Conservation (phyloP, 345 rosid genomes). For the Boechera retrofracta region DNA sequence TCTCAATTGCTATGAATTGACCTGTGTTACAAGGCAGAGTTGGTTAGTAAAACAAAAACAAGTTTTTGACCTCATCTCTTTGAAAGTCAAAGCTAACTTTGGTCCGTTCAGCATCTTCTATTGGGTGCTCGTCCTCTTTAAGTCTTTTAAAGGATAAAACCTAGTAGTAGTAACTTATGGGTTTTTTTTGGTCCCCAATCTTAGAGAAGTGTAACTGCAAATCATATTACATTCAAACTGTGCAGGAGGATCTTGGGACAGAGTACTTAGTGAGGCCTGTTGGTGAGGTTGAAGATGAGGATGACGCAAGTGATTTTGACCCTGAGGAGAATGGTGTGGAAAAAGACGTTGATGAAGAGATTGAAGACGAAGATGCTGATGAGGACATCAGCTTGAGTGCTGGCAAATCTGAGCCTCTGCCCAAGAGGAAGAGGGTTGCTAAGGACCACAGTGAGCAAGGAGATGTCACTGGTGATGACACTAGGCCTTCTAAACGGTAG, state of each 20-base stretch:
- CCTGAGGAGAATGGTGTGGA: conserved; percentile 72
- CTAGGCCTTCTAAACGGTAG: conserved; percentile 79
- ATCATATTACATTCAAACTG: conserved; percentile 5
- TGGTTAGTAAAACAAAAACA: conserved; percentile 1
- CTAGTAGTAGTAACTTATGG: too few species aligned
- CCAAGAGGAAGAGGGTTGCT: conserved; percentile 40
- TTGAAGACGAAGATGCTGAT: conserved; percentile 41
- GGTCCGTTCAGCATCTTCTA: too few species aligned
- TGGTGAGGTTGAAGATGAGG: conserved; percentile 78
- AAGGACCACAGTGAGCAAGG: conserved; percentile 29
- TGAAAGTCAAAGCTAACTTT: background rate
- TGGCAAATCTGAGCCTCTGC: conserved; percentile 37
- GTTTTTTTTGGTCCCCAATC: too few species aligned
- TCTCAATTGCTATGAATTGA: background rate
- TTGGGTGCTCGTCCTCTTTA: background rate
- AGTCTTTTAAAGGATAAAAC: too few species aligned
- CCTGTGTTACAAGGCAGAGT: background rate
- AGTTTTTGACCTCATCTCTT: background rate
- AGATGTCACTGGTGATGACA: conserved; percentile 63
- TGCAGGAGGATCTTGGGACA: conserved; percentile 79
- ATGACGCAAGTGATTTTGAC: conserved; percentile 83
- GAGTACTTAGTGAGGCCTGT: conserved; percentile 83
- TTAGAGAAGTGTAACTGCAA: too few species aligned
- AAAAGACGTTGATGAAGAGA: conserved; percentile 49
- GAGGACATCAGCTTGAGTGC: conserved; percentile 32